Evolutionary conservation across 2,329 filamentous ascomycete genomes (phyloP).

Genomic region (Fusarium continuum): DNA sequence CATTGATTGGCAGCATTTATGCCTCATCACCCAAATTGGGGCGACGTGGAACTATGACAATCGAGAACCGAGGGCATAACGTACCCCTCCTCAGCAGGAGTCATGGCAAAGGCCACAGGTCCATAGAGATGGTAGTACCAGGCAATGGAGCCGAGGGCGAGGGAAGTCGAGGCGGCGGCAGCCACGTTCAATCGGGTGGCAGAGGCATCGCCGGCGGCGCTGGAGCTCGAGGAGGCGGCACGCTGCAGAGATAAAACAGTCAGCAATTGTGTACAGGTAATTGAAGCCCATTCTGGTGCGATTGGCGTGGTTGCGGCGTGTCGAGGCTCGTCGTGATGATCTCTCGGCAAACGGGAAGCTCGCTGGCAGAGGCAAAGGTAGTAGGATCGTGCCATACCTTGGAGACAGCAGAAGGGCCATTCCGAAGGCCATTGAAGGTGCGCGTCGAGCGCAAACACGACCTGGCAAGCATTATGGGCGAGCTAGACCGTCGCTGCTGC

Average conservation of each 20-base stretch:
- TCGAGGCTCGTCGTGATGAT: slow-evolving; percentile 42
- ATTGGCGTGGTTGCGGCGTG: slow-evolving; percentile 43
- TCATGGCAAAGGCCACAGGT: slow-evolving; percentile 85
- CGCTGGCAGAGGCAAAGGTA: slow-evolving; percentile 23
- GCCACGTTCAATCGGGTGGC: slow-evolving; percentile 86
- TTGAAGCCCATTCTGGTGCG: slow-evolving; percentile 36
- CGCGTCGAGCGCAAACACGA: slow-evolving; percentile 89
- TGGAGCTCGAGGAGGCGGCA: slow-evolving; percentile 77
- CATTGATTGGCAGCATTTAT: slow-evolving; percentile 44
- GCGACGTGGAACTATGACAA: slow-evolving; percentile 2
- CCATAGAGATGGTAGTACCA: slow-evolving; percentile 99
- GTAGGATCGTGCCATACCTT: slow-evolving; percentile 71
- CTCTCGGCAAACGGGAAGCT: slow-evolving; percentile 49
- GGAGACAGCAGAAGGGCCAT: slow-evolving; percentile 74
- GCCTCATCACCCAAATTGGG: slow-evolving; percentile 44
- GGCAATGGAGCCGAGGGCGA: slow-evolving; percentile 87
- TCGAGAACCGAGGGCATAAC: slow-evolving; percentile 53
- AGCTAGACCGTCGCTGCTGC: slow-evolving; percentile 53
- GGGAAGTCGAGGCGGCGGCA: slow-evolving; percentile 84
- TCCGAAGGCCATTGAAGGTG: slow-evolving; percentile 80
- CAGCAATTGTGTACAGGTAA: slow-evolving; percentile 48
- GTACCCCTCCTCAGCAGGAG: slow-evolving; percentile 97
- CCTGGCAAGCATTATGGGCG: slow-evolving; percentile 88
- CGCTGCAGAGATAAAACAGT: slow-evolving; percentile 58
- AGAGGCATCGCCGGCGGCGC: slow-evolving; percentile 74